Percentiles rank a stretch among this genome's conserved stretches.
Evolutionary conservation across 2,329 filamentous ascomycete genomes (phyloP).

Genomic region (Sporothrix luriei): DNA sequence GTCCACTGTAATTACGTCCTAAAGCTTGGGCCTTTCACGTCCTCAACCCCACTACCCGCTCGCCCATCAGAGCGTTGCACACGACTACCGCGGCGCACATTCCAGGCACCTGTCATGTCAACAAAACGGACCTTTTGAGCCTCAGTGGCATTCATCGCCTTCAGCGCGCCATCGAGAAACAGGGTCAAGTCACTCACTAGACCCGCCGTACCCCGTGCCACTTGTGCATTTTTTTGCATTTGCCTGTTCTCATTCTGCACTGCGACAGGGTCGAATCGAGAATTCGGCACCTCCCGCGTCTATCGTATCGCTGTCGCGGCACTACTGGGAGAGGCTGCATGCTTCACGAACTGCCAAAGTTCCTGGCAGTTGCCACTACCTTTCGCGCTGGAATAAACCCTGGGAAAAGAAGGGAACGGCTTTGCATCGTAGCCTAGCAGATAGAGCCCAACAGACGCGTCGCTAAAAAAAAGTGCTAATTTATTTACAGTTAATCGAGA

Average conservation of each 20-base stretch:
- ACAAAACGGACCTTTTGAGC: neutral
- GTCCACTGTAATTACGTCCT: too few species aligned
- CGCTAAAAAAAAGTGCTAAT: neutral
- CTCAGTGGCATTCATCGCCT: neutral
- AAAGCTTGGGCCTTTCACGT: neutral
- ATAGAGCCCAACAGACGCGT: neutral
- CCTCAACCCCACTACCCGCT: neutral
- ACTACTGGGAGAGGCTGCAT: neutral
- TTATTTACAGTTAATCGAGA: too few species aligned
- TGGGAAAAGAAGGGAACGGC: neutral
- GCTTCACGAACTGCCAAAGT: neutral
- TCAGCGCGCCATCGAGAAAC: conserved; percentile 9
- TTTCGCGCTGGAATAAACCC: neutral
- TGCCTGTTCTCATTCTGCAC: neutral
- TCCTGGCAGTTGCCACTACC: neutral
- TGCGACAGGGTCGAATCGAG: neutral
- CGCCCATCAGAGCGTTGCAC: neutral
- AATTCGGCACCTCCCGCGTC: neutral
- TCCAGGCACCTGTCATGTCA: neutral
- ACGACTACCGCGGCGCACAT: neutral
- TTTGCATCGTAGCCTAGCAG: too few species aligned
- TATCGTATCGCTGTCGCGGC: neutral
- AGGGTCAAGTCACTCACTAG: neutral
- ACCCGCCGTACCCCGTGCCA: neutral
- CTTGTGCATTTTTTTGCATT: neutral